phyloP scores from a whole-genome alignment of 768 basidiomycete species.

The Trametes meyenii region DNA sequence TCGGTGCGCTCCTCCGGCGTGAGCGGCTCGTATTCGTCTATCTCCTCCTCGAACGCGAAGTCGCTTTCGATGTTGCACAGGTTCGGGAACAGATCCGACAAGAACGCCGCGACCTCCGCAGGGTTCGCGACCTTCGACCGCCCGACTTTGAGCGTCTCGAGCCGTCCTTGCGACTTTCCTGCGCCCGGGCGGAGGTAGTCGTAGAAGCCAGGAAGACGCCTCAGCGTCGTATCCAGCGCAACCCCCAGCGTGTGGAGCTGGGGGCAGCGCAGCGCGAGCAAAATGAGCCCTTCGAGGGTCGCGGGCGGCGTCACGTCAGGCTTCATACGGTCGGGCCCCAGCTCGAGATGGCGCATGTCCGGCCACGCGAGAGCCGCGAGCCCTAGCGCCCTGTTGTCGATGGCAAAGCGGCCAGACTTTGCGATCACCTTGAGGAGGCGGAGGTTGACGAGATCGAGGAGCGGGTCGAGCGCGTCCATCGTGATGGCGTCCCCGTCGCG shows the following conservation, averaged over 20 bases:
- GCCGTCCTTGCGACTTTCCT: neutral
- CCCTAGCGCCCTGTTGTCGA: neutral
- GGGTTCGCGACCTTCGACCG: neutral
- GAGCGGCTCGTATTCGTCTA: neutral
- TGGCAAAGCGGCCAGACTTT: neutral
- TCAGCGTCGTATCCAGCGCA: neutral
- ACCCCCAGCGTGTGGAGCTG: neutral
- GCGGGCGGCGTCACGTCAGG: neutral
- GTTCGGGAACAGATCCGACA: constrained; percentile 10
- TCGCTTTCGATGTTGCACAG: constrained; percentile 1
- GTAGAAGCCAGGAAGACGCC: neutral
- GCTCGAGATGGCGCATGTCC: constrained; percentile 2
- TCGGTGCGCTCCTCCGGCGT: neutral
- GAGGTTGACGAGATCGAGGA: neutral
- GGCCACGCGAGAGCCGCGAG: neutral
- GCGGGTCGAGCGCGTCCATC: neutral
- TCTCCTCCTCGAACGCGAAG: neutral
- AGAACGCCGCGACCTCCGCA: constrained; percentile 2
- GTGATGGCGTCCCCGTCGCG: neutral
- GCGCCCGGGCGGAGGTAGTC: neutral
- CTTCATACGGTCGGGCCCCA: neutral
- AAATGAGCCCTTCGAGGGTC: neutral
- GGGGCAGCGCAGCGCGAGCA: constrained; percentile 1
- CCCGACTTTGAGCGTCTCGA: neutral
- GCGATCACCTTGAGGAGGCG: neutral